A percentile compares a stretch with the other conserved stretches of the same genome.
These are phyloP conservation scores for Raffaelea ambrosiae DNA, from an alignment of 2,329 filamentous ascomycete species.

Conservation along the genomic window DNA sequence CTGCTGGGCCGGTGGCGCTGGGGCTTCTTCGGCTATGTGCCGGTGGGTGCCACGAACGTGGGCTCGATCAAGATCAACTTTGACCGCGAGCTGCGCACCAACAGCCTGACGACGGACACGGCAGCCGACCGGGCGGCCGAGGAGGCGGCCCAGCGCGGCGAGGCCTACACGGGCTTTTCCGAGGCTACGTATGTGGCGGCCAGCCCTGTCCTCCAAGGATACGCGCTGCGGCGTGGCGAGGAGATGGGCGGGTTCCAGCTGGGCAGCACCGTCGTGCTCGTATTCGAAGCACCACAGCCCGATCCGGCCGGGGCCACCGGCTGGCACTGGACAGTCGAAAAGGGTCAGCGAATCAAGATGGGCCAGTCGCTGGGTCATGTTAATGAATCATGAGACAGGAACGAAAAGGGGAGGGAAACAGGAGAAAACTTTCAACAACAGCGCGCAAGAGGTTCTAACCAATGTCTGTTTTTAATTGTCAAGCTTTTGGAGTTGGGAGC, in stretches of 20 bases:
- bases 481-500: too few species aligned
- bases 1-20: slow-evolving; percentile 90
- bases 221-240: slow-evolving; percentile 78
- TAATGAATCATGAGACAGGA: slow-evolving; percentile 28
- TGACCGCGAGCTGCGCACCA: slow-evolving; percentile 86
- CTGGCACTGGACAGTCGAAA: slow-evolving; percentile 80
- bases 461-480: too few species aligned
- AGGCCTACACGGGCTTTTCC: slow-evolving; percentile 81
- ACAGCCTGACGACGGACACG: slow-evolving; percentile 86
- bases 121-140: slow-evolving; percentile 81
- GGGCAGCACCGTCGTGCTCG: slow-evolving; percentile 87
- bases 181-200: slow-evolving; percentile 83
- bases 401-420: not conserved
- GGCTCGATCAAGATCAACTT: slow-evolving; percentile 97
- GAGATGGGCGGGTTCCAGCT: slow-evolving; percentile 98
- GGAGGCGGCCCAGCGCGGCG: slow-evolving; percentile 64
- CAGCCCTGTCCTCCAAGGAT: slow-evolving; percentile 68
- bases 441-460: too few species aligned
- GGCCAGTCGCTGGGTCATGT: slow-evolving; percentile 79
- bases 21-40: slow-evolving; percentile 94
- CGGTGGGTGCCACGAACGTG: slow-evolving; percentile 95
- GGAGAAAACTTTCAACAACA: slow-evolving; percentile 6
- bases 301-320: slow-evolving; percentile 46
- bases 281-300: slow-evolving; percentile 78
- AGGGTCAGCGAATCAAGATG: slow-evolving; percentile 82